Evolutionary conservation across 75 land plant species (phyloP).

Genomic region (Selaginella tamariscina): DNA sequence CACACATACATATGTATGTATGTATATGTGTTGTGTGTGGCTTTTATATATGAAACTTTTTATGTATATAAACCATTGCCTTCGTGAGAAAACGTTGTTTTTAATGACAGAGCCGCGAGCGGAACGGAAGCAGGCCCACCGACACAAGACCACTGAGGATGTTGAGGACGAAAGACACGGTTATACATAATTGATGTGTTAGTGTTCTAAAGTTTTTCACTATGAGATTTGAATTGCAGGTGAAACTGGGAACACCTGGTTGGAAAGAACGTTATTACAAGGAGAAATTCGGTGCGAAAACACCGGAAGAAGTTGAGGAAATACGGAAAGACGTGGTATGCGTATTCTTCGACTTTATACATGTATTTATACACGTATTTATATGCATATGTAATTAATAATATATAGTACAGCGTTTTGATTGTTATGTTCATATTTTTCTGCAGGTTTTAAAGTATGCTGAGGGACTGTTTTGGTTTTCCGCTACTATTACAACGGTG

Average conservation of each 20-base stretch:
- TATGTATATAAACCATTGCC: slow-evolving; percentile 36
- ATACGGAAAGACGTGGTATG: slow-evolving; percentile 85
- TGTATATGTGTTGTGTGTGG: neutral
- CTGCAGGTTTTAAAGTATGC: slow-evolving; percentile 60
- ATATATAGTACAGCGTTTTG: slow-evolving; percentile 23
- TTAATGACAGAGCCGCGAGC: slow-evolving; percentile 28
- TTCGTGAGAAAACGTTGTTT: slow-evolving; percentile 65
- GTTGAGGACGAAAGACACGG: slow-evolving; percentile 78
- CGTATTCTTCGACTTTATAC: too few relatives aligned
- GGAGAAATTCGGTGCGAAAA: slow-evolving; percentile 62
- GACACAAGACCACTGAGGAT: too few relatives aligned
- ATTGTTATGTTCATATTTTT: neutral
- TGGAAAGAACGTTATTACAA: slow-evolving; percentile 96
- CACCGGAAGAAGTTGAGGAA: slow-evolving; percentile 52
- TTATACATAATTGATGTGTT: too few relatives aligned
- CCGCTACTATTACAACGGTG: slow-evolving; percentile 97
- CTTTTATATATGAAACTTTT: neutral
- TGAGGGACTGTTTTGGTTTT: slow-evolving; percentile 94
- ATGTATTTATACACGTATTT: too few relatives aligned
- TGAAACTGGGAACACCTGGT: slow-evolving; percentile 80
- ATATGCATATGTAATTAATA: too few relatives aligned
- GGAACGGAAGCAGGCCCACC: neutral
- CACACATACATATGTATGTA: too few relatives aligned
- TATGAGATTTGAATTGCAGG: slow-evolving; percentile 24
- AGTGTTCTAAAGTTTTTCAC: neutral